Evolutionary conservation across 2,329 filamentous ascomycete genomes (phyloP), one percentile per base, ranked within the genome.

Genomic region (Coniochaeta sp.): DNA sequence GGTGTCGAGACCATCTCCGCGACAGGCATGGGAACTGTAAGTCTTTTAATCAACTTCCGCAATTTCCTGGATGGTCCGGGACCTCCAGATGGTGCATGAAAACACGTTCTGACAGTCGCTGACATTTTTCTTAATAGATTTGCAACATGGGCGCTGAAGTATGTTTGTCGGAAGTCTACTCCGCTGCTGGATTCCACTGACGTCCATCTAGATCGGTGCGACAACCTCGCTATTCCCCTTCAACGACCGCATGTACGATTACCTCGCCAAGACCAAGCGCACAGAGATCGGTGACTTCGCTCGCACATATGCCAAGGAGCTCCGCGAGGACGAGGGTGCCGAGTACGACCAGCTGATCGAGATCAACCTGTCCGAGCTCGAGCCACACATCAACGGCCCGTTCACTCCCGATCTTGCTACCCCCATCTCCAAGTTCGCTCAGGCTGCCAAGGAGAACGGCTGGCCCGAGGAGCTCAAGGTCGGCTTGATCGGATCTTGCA

Each of bases 401-500:
- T 98, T 98, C 86, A 99, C 95, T 31, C 95, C 95, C 63, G 95
- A 99, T 86, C 83, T 99, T 79, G 93, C 92, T 60, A 98, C 95
- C 8, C 95, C 95, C 58, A 96, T 99, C 75, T 96, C 91, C 79
- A 95, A 97, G 82, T 96, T 98, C 81, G 91, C 90, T 78, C 89
- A 96, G 72, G 91, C 91, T 67, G 93, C 93, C 71, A 92, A 96
- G 82, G 87, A 88, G 71, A 96, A 99, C 81, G 86, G 88, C 76
- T 99, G 95, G 95, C 95, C 95, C 22, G 88, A 95, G 77, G 92
- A 96, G 74, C 84, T 99, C 71, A 97, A 96, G 82, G 95, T 96
- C 67, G 93, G 93, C 73, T 82, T 99, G 61, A 98, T 99, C 71
- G 95, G 95, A 68, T 97, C 93, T 70, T 99, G 95, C 90, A 99